A percentile compares a stretch with the other conserved stretches of the same genome.
These are phyloP conservation scores for Barnettozyma californica DNA, from an alignment of 805 yeast genomes.

Conservation along the genomic window DNA sequence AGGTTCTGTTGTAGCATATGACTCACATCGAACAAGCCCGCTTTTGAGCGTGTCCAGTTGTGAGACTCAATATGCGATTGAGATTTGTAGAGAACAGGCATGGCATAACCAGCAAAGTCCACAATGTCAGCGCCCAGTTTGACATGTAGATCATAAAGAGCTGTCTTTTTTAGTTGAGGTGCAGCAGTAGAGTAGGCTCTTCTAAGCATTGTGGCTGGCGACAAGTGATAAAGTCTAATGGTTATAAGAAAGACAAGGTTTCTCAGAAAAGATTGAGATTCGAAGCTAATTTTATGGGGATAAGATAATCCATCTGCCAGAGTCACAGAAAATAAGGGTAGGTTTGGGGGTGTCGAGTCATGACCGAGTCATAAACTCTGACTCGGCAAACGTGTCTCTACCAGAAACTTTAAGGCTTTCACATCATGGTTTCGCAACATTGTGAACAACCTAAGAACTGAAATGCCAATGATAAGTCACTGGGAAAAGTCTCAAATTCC, in stretches of 20 bases:
- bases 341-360: no score
- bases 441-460: not conserved
- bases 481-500: constrained; percentile 23
- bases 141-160: constrained; percentile 75
- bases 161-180: constrained; percentile 44
- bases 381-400: not conserved
- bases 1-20: constrained; percentile 94
- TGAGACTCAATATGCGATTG: constrained; percentile 91
- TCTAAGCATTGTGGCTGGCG: constrained; percentile 12
- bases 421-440: not conserved
- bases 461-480: constrained; percentile 10
- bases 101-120: constrained; percentile 91
- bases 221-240: not conserved
- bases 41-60: constrained; percentile 83
- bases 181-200: constrained; percentile 24
- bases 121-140: constrained; percentile 85
- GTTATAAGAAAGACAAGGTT: not conserved
- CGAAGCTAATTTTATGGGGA: not conserved
- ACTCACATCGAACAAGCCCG: constrained; percentile 93
- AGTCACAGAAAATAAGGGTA: not conserved
- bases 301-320: not conserved
- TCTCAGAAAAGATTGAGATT: not conserved
- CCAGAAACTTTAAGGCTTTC: no score
- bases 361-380: not conserved
- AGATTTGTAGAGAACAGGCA: constrained; percentile 88